These are phyloP conservation scores for Acanthamoeba triangularis DNA, from an alignment of 208 protist species.

Conservation along the genomic window DNA sequence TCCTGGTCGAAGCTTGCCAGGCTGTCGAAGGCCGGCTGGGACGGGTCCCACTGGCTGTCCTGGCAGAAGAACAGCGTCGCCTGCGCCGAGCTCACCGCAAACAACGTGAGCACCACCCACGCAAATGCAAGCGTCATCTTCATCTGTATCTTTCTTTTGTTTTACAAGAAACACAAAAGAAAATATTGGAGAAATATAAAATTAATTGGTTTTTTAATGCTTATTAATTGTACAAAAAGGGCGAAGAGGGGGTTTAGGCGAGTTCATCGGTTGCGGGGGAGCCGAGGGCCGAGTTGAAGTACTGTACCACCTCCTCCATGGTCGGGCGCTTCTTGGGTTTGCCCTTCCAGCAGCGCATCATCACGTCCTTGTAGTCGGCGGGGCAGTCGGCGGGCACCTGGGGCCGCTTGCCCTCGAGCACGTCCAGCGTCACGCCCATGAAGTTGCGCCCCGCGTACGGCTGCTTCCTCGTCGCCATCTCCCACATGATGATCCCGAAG, in stretches of 20 bases:
- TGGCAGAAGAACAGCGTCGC: background rate
- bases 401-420: slow-evolving; percentile 59
- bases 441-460: slow-evolving; percentile 57
- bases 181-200: background rate
- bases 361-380: background rate
- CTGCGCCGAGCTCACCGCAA: background rate
- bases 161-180: too few relatives aligned
- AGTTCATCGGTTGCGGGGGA: background rate
- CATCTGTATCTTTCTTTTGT: background rate
- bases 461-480: slow-evolving; percentile 21
- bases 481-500: slow-evolving; percentile 65
- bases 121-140: background rate
- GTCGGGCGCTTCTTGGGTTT: slow-evolving; percentile 42
- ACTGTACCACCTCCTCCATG: slow-evolving; percentile 51
- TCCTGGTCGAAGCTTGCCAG: background rate
- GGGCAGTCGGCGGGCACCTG: slow-evolving; percentile 34
- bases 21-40: background rate
- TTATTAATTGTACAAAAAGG: too few relatives aligned
- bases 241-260: background rate
- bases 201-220: background rate
- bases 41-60: background rate
- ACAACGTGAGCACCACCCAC: background rate
- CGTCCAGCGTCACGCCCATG: slow-evolving; percentile 60
- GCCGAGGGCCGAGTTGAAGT: background rate
- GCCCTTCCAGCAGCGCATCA: slow-evolving; percentile 15